Evolutionary conservation across 164 flowering plant species (phyloP).

Genomic region (Stephania yunnanensis): DNA sequence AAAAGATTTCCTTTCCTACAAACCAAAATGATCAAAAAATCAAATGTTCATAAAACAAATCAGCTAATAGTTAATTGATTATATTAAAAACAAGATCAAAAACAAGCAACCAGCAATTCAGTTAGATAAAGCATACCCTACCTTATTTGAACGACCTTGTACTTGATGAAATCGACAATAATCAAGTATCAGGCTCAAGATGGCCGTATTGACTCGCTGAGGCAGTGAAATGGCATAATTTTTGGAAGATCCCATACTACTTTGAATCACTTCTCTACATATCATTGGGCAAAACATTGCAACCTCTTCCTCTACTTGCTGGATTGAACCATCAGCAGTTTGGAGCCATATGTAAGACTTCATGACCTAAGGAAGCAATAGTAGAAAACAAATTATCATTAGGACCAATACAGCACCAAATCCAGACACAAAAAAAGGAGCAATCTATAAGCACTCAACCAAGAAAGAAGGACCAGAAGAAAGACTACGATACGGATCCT

Average conservation of each 20-base stretch:
- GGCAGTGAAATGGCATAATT: conserved; percentile 77
- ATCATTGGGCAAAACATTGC: conserved; percentile 91
- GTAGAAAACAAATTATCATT: not conserved
- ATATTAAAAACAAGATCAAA: not conserved
- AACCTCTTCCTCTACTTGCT: conserved; percentile 94
- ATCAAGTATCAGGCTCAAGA: conserved; percentile 70
- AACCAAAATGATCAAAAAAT: conserved; percentile 7
- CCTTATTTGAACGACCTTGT: conserved; percentile 93
- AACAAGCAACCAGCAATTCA: not conserved
- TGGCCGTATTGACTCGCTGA: conserved; percentile 67
- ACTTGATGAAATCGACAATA: conserved; percentile 93
- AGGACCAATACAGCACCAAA: not conserved
- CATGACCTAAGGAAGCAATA: conserved; percentile 39
- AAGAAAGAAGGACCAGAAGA: not conserved
- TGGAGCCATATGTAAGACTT: conserved; percentile 92
- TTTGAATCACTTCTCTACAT: conserved; percentile 67
- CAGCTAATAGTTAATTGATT: not conserved
- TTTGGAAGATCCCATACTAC: conserved; percentile 77
- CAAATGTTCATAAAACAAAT: not conserved
- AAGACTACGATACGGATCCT: not conserved
- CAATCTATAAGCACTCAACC: not conserved
- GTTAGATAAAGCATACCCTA: conserved; percentile 15
- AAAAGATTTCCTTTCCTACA: conserved; percentile 77
- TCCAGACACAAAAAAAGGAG: not conserved
- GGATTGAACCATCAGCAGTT: conserved; percentile 88